Conservation (phyloP, 305 asterid genomes). For the Ajuga reptans region DNA sequence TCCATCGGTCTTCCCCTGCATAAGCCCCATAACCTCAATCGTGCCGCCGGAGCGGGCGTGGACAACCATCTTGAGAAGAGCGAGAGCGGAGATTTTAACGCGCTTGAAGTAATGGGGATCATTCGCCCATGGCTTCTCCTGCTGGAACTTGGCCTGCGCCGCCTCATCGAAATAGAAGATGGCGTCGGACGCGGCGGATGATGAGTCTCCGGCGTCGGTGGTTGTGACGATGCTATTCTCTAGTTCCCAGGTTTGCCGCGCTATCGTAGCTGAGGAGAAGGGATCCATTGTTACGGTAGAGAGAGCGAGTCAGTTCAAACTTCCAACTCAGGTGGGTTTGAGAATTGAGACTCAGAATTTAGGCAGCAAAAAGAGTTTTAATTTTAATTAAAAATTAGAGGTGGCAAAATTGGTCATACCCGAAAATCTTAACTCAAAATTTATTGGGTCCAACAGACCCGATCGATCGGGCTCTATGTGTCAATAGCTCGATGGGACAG, state of each 20-base stretch:
- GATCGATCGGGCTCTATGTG: too few species aligned
- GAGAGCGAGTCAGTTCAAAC: conserved; percentile 21
- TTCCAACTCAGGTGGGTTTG: not conserved
- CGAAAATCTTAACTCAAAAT: too few species aligned
- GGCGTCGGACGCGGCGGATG: conserved; percentile 59
- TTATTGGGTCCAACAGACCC: too few species aligned
- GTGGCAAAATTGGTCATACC: too few species aligned
- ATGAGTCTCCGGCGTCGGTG: conserved; percentile 23
- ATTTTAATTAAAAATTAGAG: too few species aligned
- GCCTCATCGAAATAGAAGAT: conserved; percentile 77
- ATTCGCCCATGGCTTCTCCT: conserved; percentile 79
- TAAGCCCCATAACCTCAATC: conserved; percentile 95
- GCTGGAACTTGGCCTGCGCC: conserved; percentile 68
- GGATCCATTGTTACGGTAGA: conserved; percentile 32
- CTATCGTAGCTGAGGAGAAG: conserved; percentile 48
- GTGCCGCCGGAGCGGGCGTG: conserved; percentile 99
- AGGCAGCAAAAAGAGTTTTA: not conserved
- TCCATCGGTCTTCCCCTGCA: conserved; percentile 97
- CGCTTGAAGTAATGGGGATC: conserved; percentile 98
- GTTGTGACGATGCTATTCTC: conserved; percentile 65
- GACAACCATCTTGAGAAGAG: conserved; percentile 94
- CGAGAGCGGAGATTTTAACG: conserved; percentile 86
- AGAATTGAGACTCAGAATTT: not conserved
- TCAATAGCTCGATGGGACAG: too few species aligned
- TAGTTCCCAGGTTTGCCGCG: conserved; percentile 87